A percentile compares a stretch with the other conserved stretches of the same genome.
phyloP scores from a whole-genome alignment of 73 alveolate genomes.

The Paramecium tetraurelia region DNA sequence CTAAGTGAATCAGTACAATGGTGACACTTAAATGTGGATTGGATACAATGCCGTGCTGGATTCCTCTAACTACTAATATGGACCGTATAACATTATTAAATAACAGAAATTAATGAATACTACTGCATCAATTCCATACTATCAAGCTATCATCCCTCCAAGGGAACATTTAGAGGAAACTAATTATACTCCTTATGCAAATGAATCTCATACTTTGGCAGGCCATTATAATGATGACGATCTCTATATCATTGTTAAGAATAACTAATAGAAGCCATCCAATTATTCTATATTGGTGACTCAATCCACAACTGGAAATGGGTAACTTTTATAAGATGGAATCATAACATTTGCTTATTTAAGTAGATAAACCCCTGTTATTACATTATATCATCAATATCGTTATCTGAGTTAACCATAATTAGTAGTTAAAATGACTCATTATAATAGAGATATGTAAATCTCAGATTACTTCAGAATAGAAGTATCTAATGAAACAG shows the following conservation, averaged over 20 bases:
- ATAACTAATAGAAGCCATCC: background rate
- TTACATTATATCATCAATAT: background rate
- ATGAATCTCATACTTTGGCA: constrained; percentile 10
- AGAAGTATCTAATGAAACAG: constrained; percentile 13
- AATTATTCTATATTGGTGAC: background rate
- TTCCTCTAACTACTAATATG: background rate
- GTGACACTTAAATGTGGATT: background rate
- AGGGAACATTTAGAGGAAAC: constrained; percentile 21
- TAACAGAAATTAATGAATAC: background rate
- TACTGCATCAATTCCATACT: background rate
- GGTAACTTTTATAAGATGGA: constrained; percentile 14
- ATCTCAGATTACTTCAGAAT: background rate
- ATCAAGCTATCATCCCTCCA: background rate
- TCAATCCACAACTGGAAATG: background rate
- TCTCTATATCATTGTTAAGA: background rate
- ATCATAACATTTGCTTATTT: background rate
- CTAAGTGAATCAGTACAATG: background rate
- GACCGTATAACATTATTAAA: background rate
- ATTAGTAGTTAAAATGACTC: background rate
- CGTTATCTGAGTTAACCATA: background rate
- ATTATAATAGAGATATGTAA: background rate
- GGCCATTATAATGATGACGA: constrained; percentile 49
- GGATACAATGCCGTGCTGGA: background rate
- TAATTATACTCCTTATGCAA: constrained; percentile 1
- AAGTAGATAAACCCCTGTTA: background rate